phyloP scores from a whole-genome alignment of 2,329 filamentous ascomycete species.

The Sclerotinia trifoliorum region DNA sequence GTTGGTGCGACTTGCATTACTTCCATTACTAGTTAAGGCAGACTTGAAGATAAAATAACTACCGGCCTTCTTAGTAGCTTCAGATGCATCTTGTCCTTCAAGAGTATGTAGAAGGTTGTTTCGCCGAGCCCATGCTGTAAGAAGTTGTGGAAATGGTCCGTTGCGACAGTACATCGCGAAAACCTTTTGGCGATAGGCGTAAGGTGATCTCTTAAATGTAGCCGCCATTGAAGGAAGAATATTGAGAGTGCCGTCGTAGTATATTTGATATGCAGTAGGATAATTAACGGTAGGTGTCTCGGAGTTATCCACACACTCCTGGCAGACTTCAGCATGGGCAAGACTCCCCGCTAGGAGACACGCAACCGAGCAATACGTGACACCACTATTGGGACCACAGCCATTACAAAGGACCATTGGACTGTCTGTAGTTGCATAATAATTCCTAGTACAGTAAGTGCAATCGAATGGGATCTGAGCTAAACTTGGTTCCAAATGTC shows the following conservation, averaged over 20 bases:
- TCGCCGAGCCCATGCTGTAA: constrained; percentile 29
- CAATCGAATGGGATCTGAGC: constrained; percentile 14
- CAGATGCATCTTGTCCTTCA: constrained; percentile 17
- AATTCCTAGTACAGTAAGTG: constrained; percentile 21
- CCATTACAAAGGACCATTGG: constrained; percentile 32
- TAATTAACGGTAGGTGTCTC: background rate
- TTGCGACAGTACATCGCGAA: constrained; percentile 33
- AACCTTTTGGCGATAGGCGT: constrained; percentile 33
- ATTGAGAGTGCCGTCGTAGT: background rate
- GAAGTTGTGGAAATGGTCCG: constrained; percentile 31
- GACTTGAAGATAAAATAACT: constrained; percentile 37
- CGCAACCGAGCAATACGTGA: constrained; percentile 34
- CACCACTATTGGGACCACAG: constrained; percentile 27
- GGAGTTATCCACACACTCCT: constrained; percentile 21
- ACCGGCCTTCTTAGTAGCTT: constrained; percentile 28
- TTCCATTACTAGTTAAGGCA: constrained; percentile 14
- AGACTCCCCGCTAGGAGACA: constrained; percentile 34
- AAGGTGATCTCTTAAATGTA: constrained; percentile 17
- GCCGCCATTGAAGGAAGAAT: background rate
- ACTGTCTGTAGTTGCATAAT: constrained; percentile 12
- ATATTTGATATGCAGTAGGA: constrained; percentile 18
- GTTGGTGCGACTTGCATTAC: constrained; percentile 20
- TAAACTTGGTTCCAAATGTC: background rate
- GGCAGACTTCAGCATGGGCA: constrained; percentile 28
- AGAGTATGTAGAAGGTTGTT: constrained; percentile 6